Conservation (phyloP, 2,329 filamentous ascomycete species). For the Paramyrothecium roridum region DNA sequence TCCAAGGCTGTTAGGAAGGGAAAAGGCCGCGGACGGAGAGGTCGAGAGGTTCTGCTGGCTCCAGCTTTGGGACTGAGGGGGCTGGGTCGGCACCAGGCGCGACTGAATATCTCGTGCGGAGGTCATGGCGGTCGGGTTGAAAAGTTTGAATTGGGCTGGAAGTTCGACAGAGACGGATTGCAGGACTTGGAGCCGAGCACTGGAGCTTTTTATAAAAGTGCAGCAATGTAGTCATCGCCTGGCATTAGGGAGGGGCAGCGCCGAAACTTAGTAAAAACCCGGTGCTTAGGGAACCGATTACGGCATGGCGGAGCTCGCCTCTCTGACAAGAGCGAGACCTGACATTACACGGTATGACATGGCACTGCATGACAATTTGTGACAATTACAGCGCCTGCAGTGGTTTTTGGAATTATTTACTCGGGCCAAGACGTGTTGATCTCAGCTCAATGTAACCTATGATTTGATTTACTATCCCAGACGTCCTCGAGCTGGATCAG, state of each 20-base stretch:
- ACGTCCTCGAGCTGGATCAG: too few species aligned
- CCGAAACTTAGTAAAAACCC: not conserved
- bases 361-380: too few species aligned
- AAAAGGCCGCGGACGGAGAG: constrained; percentile 74
- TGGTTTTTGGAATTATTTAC: too few species aligned
- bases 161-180: constrained; percentile 17
- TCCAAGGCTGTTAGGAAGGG: constrained; percentile 63
- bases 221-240: not conserved
- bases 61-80: constrained; percentile 52
- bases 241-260: not conserved
- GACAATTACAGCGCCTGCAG: too few species aligned
- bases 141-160: constrained; percentile 17
- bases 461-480: too few species aligned
- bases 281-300: not conserved
- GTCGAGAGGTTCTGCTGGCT: constrained; percentile 55
- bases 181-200: constrained; percentile 30
- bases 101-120: constrained; percentile 44
- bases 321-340: not conserved
- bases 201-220: not conserved
- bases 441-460: too few species aligned
- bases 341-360: too few species aligned
- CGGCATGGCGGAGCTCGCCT: not conserved
- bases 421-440: too few species aligned
- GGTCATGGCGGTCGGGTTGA: constrained; percentile 30
- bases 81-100: constrained; percentile 26